These are phyloP conservation scores for Marvania coccoides DNA, from an alignment of 139 green algal genomes.

Conservation along the genomic window DNA sequence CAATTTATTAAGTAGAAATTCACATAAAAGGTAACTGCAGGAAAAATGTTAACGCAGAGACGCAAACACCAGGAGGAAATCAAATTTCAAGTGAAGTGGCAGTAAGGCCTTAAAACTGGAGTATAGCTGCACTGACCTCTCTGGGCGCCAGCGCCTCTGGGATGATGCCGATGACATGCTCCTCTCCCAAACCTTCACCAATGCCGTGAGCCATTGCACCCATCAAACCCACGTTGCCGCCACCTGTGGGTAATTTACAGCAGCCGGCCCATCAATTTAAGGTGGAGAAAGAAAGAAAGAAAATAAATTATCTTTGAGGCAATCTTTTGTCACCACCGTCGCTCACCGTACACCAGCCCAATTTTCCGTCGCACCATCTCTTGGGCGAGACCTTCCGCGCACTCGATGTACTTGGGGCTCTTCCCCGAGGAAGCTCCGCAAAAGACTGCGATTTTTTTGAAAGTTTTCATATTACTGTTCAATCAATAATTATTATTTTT, in stretches of 20 bases:
- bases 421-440: constrained; percentile 45
- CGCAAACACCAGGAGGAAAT: too few relatives aligned
- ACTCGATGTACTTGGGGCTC: constrained; percentile 36
- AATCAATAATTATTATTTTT: not conserved
- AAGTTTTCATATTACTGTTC: not conserved
- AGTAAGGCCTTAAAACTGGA: not conserved
- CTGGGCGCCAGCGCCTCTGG: constrained; percentile 41
- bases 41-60: not conserved
- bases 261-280: not conserved
- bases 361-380: constrained; percentile 46
- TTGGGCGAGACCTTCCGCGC: constrained; percentile 31
- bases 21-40: constrained; percentile 16
- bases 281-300: not conserved
- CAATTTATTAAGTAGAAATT: constrained; percentile 21
- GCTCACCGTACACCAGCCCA: constrained; percentile 57
- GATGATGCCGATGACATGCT: constrained; percentile 69
- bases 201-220: constrained; percentile 56
- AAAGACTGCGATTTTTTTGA: constrained; percentile 46
- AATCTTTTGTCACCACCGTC: not conserved
- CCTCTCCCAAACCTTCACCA: constrained; percentile 27
- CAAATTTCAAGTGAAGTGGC: too few relatives aligned
- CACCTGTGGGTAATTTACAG: constrained; percentile 8
- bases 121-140: not conserved
- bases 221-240: constrained; percentile 74
- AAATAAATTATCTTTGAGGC: not conserved